Evolutionary conservation across 805 yeast species (phyloP).

Genomic region (Suhomyces pyralidae): DNA sequence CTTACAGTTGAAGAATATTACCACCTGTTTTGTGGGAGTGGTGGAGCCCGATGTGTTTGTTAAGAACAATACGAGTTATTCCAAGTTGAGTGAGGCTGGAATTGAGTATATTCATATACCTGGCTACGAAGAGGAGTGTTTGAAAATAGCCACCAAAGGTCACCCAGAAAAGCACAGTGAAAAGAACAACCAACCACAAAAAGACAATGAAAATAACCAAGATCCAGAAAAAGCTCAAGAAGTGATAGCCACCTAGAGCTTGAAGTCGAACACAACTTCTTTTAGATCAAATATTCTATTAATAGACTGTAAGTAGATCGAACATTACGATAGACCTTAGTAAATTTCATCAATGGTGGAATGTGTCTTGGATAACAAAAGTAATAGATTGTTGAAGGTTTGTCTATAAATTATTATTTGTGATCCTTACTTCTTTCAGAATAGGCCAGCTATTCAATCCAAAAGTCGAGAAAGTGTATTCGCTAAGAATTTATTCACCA

Average conservation of each 20-base stretch:
- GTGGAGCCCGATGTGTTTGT: constrained; percentile 88
- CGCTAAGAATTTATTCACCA: constrained; percentile 11
- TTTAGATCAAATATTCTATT: too few relatives aligned
- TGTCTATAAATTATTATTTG: too few relatives aligned
- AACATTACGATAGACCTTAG: too few relatives aligned
- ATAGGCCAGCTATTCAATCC: background rate
- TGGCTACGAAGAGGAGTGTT: constrained; percentile 73
- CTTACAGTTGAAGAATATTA: constrained; percentile 47
- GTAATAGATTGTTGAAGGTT: too few relatives aligned
- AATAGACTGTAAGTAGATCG: too few relatives aligned
- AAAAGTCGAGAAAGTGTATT: background rate
- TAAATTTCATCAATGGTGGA: too few relatives aligned
- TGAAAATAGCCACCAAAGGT: constrained; percentile 71
- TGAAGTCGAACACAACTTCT: too few relatives aligned
- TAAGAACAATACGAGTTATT: constrained; percentile 64
- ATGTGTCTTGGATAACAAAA: too few relatives aligned
- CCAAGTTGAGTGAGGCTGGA: constrained; percentile 51
- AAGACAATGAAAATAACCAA: too few relatives aligned
- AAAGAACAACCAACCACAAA: too few relatives aligned
- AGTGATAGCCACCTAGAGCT: background rate
- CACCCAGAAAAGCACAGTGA: constrained; percentile 40
- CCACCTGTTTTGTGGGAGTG: constrained; percentile 86
- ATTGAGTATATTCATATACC: constrained; percentile 76
- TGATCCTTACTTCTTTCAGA: too few relatives aligned
- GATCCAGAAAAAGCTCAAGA: too few relatives aligned